Evolutionary conservation across 2,329 filamentous ascomycete genomes (phyloP).

Genomic region (Cercospora citrullina): DNA sequence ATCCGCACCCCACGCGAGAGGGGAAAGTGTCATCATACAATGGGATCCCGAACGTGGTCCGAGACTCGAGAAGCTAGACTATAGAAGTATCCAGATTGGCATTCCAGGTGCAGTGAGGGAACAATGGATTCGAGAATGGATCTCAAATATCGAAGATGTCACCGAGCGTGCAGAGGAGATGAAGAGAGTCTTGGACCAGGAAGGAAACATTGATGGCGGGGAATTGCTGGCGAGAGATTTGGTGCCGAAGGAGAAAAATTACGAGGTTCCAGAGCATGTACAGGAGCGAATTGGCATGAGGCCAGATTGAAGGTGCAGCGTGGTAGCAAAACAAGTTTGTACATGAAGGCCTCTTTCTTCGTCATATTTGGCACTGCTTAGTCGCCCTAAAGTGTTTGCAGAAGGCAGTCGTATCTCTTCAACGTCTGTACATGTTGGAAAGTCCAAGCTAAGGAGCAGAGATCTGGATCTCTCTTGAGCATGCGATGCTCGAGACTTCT

Average conservation of each 20-base stretch:
- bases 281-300: not conserved
- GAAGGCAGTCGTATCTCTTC: not conserved
- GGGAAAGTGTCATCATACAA: constrained; percentile 9
- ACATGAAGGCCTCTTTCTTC: not conserved
- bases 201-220: not conserved
- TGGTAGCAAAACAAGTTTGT: not conserved
- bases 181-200: constrained; percentile 11
- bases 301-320: not conserved
- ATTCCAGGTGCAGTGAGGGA: constrained; percentile 8
- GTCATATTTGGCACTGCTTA: not conserved
- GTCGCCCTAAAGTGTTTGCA: not conserved
- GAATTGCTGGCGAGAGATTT: not conserved
- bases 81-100: constrained; percentile 17
- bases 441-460: not conserved
- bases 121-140: constrained; percentile 15
- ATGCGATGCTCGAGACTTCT: not conserved
- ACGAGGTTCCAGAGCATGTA: constrained; percentile 1
- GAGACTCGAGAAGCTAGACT: constrained; percentile 9
- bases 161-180: constrained; percentile 8
- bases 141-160: constrained; percentile 10
- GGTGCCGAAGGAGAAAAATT: constrained; percentile 3
- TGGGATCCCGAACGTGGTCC: constrained; percentile 18
- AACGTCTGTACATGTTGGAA: not conserved
- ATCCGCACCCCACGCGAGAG: not conserved
- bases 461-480: not conserved